Evolutionary conservation across 2,329 filamentous ascomycete genomes (phyloP).

Genomic region (Scedosporium apiospermum): DNA sequence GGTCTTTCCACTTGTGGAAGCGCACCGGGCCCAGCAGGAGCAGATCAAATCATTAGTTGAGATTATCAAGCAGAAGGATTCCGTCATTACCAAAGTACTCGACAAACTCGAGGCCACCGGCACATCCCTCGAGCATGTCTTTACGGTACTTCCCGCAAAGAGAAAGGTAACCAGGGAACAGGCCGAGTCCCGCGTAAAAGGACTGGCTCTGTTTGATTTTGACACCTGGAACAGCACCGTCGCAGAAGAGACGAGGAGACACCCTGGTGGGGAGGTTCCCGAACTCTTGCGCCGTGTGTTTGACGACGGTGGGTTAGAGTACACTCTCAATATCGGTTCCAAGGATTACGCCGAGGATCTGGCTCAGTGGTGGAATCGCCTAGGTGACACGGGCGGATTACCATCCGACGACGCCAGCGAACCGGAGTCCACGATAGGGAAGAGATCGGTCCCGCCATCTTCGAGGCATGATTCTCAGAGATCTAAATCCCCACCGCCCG

Average conservation of each 20-base stretch:
- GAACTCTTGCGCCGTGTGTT: background rate
- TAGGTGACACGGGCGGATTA: background rate
- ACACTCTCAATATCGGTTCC: background rate
- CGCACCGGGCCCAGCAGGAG: conserved; percentile 27
- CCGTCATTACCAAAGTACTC: conserved; percentile 36
- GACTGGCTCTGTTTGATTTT: conserved; percentile 36
- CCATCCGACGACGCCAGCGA: background rate
- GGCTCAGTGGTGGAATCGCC: background rate
- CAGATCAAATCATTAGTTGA: conserved; percentile 34
- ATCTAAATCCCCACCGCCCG: background rate
- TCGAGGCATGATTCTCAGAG: background rate
- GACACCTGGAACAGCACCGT: background rate
- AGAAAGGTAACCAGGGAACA: conserved; percentile 32
- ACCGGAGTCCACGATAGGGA: conserved; percentile 3
- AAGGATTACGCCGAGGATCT: background rate
- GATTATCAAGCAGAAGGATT: conserved; percentile 40
- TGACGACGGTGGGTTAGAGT: background rate
- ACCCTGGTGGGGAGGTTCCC: background rate
- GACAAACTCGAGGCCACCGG: conserved; percentile 46
- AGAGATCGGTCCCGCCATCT: background rate
- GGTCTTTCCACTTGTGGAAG: conserved; percentile 41
- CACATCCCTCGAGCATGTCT: conserved; percentile 42
- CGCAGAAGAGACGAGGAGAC: background rate
- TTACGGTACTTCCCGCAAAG: conserved; percentile 38
- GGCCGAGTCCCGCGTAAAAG: conserved; percentile 40